Base-by-base conservation (phyloP, 169 alveolate species). In the Plasmodium relictum region DNA sequence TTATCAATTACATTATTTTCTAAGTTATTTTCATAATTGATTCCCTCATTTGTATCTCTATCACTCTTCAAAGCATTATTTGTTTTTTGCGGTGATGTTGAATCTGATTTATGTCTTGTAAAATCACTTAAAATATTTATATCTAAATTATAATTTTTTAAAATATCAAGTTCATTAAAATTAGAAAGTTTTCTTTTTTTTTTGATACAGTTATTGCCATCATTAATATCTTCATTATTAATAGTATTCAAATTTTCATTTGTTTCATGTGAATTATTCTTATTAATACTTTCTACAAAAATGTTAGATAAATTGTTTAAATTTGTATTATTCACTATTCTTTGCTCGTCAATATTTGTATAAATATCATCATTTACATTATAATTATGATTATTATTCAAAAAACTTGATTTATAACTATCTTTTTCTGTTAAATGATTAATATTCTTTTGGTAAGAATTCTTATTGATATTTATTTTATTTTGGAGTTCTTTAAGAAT, bases 91-190 rank as follows among this genome's bases (percentile, higher is more conserved):
- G 42, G 7, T 7, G n/a, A 24, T 14, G 69, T 4, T 16, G 20
- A 9, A 14, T 74, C 44, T 8, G 73, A 22, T 14, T 74, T 59
- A 48, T 50, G 6, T 20, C 8, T 74, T 16, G 88, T 41, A 50
- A 74, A 22, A 24, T 74, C 88, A 31, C 73, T 59, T 31, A 74
- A 42, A 41, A 74, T 59, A 45, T 59, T 74, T 39, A 62, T 74
- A 39, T 74, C 88, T 41, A 71, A 71, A 50, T 71, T 71, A 66
- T 71, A 50, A 10, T 71, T 71, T n/a, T 71, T 71, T 50, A 71
- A 31, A 12, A 71, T 71, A 26, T 71, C 83, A 0, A 52, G 20
- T 8, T 71, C 63, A 8, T 58, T 41, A 58, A 26, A 12, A 42
- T 63, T 62, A 62, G 76, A 44, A 5, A 16, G 62, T 26, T 76